phyloP scores from a whole-genome alignment of 2,329 filamentous ascomycete genomes.

The Apiospora saccharicola region DNA sequence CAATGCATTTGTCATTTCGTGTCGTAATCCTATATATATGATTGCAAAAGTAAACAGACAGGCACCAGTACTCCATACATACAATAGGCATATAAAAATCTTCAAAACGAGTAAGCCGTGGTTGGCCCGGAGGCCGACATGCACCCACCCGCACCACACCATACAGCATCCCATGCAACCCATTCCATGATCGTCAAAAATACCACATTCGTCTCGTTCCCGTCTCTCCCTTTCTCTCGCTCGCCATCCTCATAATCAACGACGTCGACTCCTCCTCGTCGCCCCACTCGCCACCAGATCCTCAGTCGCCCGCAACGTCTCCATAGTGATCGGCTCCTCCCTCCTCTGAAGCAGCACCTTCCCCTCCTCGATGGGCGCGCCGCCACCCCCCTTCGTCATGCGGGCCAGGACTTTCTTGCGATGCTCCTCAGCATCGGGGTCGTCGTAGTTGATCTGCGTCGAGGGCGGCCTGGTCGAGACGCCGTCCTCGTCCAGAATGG shows the following conservation, averaged over 20 bases:
- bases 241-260: background rate
- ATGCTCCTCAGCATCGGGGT: slow-evolving; percentile 54
- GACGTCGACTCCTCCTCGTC: slow-evolving; percentile 8
- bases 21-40: slow-evolving; percentile 9
- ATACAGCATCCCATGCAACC: background rate
- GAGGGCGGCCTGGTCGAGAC: slow-evolving; percentile 45
- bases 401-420: slow-evolving; percentile 37
- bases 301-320: background rate
- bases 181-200: background rate
- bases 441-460: slow-evolving; percentile 63
- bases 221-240: background rate
- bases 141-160: background rate
- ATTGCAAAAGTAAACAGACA: background rate
- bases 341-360: background rate
- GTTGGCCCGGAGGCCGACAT: background rate
- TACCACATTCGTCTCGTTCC: no score
- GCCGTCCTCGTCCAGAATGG: slow-evolving; percentile 22
- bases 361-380: background rate
- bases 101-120: background rate
- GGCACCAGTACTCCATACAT: slow-evolving; percentile 12
- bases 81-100: background rate
- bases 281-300: background rate
- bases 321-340: slow-evolving; percentile 10
- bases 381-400: slow-evolving; percentile 28
- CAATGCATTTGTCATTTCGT: slow-evolving; percentile 8